A percentile compares a stretch with the other conserved stretches of the same genome.
These are phyloP conservation scores for Urtica urens DNA, from an alignment of 306 rosid species.

Conservation along the genomic window DNA sequence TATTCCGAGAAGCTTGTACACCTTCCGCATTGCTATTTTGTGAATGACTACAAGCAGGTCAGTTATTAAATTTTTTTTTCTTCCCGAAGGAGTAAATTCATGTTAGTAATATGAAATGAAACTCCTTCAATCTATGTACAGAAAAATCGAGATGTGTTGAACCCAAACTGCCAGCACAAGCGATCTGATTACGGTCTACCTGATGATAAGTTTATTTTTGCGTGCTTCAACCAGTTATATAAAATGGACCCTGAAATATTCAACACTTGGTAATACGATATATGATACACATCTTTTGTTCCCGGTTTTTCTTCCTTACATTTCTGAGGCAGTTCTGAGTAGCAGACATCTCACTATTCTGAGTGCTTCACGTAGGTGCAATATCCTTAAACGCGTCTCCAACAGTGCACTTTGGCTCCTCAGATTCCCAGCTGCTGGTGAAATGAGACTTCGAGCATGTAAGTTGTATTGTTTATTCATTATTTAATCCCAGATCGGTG, in stretches of 20 bases:
- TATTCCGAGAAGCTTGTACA: constrained; percentile 96
- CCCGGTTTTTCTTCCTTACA: constrained; percentile 7
- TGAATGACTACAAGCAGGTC: constrained; percentile 97
- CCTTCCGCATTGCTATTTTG: constrained; percentile 96
- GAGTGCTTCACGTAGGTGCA: constrained; percentile 51
- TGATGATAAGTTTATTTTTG: constrained; percentile 82
- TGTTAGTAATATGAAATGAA: not conserved
- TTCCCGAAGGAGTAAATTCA: not conserved
- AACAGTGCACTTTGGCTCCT: constrained; percentile 98
- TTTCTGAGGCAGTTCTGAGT: not conserved
- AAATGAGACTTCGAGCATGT: constrained; percentile 83
- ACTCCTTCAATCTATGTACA: constrained; percentile 21
- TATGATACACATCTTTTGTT: no score
- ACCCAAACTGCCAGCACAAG: constrained; percentile 64
- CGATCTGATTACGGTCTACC: constrained; percentile 88
- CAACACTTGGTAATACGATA: constrained; percentile 57
- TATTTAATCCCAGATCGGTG: no score
- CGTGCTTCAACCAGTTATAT: constrained; percentile 94
- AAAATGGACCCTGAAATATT: constrained; percentile 99
- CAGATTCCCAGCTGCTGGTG: constrained; percentile 97
- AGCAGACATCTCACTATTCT: constrained; percentile 10
- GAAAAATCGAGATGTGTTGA: constrained; percentile 90
- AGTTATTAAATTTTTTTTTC: constrained; percentile 8
- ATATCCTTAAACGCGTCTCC: constrained; percentile 88
- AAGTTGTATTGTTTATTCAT: constrained; percentile 17